phyloP scores from a whole-genome alignment of 2,329 filamentous ascomycete genomes.

The Fusarium dimerum region DNA sequence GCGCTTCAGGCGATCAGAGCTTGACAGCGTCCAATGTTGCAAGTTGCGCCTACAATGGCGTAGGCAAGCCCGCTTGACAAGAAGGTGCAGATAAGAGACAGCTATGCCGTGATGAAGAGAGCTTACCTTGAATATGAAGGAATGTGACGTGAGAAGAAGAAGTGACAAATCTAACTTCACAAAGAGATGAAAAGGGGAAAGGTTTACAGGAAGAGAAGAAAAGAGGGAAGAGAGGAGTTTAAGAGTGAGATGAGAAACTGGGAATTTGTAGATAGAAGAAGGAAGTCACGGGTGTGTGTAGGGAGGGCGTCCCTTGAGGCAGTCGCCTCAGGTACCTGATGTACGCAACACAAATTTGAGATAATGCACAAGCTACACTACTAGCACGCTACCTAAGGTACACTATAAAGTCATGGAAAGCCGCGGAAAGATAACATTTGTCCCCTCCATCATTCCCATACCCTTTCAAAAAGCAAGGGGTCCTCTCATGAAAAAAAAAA shows the following conservation, averaged over 20 bases:
- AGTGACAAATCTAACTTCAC: conserved; percentile 8
- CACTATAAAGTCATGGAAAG: conserved; percentile 20
- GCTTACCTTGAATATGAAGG: conserved; percentile 21
- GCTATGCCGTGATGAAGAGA: not conserved
- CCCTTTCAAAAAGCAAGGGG: not conserved
- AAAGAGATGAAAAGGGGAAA: conserved; percentile 5
- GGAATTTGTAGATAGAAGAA: conserved; percentile 20
- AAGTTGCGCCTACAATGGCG: not conserved
- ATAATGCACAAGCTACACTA: too few species aligned
- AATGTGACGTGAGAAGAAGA: conserved; percentile 8
- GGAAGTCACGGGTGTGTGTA: conserved; percentile 15
- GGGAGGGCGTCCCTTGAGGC: too few species aligned
- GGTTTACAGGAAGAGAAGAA: conserved; percentile 5
- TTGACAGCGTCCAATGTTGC: not conserved
- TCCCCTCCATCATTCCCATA: not conserved
- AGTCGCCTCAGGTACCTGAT: too few species aligned
- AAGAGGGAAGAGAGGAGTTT: not conserved
- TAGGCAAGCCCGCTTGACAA: conserved; percentile 1
- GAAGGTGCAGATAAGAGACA: not conserved
- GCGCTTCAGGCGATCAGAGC: not conserved
- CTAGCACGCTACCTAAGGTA: too few species aligned
- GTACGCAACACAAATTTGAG: too few species aligned
- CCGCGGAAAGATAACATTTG: conserved; percentile 13
- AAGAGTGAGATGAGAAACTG: conserved; percentile 6
- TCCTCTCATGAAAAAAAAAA: too few species aligned